phyloP scores from a whole-genome alignment of 2,329 filamentous ascomycete species.

The Alternaria novae-zelandiae region DNA sequence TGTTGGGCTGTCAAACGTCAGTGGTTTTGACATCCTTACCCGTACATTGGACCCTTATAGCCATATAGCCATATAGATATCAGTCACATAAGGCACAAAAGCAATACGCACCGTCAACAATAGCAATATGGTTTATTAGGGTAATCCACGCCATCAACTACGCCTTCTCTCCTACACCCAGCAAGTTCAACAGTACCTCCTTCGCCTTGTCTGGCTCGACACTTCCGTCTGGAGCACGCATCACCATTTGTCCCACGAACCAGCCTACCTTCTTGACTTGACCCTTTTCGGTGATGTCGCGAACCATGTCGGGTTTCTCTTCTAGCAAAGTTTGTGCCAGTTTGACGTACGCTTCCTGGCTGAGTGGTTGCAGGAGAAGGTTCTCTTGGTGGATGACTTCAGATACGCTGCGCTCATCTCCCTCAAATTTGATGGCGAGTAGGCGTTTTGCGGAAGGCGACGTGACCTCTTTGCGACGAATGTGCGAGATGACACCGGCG shows the following conservation, averaged over 20 bases:
- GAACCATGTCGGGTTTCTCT: slow-evolving; percentile 63
- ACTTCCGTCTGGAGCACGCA: slow-evolving; percentile 64
- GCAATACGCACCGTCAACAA: not conserved
- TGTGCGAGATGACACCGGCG: slow-evolving; percentile 51
- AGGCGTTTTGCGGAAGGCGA: slow-evolving; percentile 66
- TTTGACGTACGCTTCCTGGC: slow-evolving; percentile 61
- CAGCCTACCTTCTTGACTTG: slow-evolving; percentile 71
- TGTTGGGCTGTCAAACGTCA: not conserved
- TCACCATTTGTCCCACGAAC: slow-evolving; percentile 73
- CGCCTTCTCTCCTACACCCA: slow-evolving; percentile 32
- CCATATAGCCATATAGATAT: not conserved
- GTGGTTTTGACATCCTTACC: not conserved
- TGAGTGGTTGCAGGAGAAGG: slow-evolving; percentile 62
- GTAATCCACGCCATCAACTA: not conserved
- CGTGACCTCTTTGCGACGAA: slow-evolving; percentile 55
- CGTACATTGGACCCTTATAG: not conserved
- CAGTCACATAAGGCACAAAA: not conserved
- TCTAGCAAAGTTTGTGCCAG: slow-evolving; percentile 62
- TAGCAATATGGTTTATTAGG: slow-evolving; percentile 4
- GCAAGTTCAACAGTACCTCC: slow-evolving; percentile 58
- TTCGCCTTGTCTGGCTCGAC: slow-evolving; percentile 67
- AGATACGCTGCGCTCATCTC: slow-evolving; percentile 56
- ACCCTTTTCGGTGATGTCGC: slow-evolving; percentile 64
- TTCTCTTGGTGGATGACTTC: slow-evolving; percentile 64
- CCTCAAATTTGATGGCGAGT: slow-evolving; percentile 62